A percentile compares a stretch with the other conserved stretches of the same genome.
phyloP scores from a whole-genome alignment of 176 grass and related monocot species.

The Musa acuminata region DNA sequence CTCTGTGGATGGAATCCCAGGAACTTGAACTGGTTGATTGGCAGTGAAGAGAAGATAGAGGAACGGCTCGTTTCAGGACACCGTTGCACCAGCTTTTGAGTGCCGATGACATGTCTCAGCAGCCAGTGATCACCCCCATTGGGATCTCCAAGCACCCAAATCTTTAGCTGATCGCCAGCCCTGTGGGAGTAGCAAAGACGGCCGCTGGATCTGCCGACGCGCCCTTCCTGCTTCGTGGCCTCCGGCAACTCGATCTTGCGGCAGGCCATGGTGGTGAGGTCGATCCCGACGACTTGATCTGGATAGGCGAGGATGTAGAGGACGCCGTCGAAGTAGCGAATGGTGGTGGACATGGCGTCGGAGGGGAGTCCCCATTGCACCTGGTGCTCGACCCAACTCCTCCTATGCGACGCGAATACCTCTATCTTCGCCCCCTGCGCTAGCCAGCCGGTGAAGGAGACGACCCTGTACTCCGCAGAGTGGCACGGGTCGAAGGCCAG shows the following conservation, averaged over 20 bases:
- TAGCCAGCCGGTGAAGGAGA: conserved; percentile 76
- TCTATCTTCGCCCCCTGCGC: conserved; percentile 49
- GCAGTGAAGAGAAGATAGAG: neutral
- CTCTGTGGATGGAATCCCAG: conserved; percentile 74
- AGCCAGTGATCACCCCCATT: conserved; percentile 23
- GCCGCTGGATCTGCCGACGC: conserved; percentile 46
- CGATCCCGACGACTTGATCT: conserved; percentile 44
- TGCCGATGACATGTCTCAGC: conserved; percentile 36
- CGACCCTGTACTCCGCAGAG: conserved; percentile 47
- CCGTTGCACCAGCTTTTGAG: conserved; percentile 22
- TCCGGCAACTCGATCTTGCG: conserved; percentile 46
- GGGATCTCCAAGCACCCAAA: conserved; percentile 48
- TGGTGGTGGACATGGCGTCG: conserved; percentile 71
- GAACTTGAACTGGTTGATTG: conserved; percentile 17
- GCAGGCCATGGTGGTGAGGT: conserved; percentile 45
- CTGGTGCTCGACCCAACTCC: conserved; percentile 36
- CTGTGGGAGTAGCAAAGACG: conserved; percentile 42
- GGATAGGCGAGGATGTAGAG: conserved; percentile 71
- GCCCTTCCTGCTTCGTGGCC: conserved; percentile 38
- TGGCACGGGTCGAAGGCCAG: conserved; percentile 59
- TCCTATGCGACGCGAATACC: conserved; percentile 49
- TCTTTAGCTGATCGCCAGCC: conserved; percentile 36
- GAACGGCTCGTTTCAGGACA: neutral
- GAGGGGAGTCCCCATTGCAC: conserved; percentile 53
- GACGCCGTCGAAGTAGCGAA: conserved; percentile 47